phyloP scores from a whole-genome alignment of 768 basidiomycete genomes.

The Pluteus cervinus region DNA sequence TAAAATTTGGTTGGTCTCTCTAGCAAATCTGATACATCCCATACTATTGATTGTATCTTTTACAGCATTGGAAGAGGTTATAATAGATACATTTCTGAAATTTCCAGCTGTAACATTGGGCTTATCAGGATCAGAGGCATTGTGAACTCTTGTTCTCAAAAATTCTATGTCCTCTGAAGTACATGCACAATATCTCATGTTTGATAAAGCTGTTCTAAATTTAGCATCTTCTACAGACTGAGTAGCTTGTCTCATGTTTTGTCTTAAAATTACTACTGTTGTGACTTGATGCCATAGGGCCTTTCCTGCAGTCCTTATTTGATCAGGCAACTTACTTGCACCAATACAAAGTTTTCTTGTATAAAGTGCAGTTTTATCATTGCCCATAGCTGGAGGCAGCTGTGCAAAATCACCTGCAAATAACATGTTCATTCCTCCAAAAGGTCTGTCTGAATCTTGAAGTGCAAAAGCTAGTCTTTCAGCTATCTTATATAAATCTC shows the following conservation, averaged over 20 bases:
- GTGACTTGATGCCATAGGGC: constrained; percentile 10
- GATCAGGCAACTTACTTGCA: constrained; percentile 1
- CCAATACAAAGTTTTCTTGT: constrained; percentile 6
- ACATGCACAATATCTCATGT: constrained; percentile 1
- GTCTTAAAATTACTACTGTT: constrained; percentile 7
- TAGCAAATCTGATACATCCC: neutral
- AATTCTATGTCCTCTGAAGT: neutral
- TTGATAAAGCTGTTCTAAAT: constrained; percentile 7
- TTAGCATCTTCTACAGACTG: constrained; percentile 8
- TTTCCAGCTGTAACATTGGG: neutral
- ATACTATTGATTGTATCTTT: constrained; percentile 10
- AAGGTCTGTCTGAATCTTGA: neutral
- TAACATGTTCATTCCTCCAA: constrained; percentile 8
- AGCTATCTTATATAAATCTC: neutral
- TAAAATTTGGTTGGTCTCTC: too few relatives aligned
- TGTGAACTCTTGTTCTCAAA: constrained; percentile 1
- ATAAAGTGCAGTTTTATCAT: constrained; percentile 15
- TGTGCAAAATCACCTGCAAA: constrained; percentile 25
- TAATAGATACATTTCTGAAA: constrained; percentile 12
- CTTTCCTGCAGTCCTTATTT: constrained; percentile 5
- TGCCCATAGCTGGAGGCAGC: constrained; percentile 13
- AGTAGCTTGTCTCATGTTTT: constrained; percentile 9
- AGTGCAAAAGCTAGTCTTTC: constrained; percentile 7
- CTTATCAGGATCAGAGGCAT: constrained; percentile 1
- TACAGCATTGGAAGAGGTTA: constrained; percentile 11